Evolutionary conservation across 805 yeast species (phyloP).

Genomic region (Ogataea corticis): DNA sequence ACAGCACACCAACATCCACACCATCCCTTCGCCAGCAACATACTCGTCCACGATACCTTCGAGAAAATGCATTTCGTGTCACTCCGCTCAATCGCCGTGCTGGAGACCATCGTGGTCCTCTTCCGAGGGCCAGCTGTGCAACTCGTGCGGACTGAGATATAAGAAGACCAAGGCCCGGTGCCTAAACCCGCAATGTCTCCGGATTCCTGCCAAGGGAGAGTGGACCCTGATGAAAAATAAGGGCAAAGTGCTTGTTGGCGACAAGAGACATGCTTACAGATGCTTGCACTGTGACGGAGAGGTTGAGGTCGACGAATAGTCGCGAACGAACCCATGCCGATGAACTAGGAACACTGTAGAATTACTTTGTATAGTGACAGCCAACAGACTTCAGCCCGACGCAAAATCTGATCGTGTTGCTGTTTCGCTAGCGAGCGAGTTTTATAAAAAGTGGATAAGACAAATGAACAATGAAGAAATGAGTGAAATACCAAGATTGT

Average conservation of each 20-base stretch:
- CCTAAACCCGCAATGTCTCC: conserved; percentile 67
- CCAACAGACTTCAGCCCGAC: too few species aligned
- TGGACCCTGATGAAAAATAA: conserved; percentile 83
- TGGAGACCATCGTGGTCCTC: conserved; percentile 98
- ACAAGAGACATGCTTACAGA: conserved; percentile 34
- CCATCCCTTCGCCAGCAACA: conserved; percentile 14
- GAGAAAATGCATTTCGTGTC: conserved; percentile 86
- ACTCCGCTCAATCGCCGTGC: conserved; percentile 89
- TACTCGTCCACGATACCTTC: conserved; percentile 19
- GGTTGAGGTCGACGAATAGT: conserved; percentile 44
- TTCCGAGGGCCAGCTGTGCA: conserved; percentile 91
- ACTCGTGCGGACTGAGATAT: conserved; percentile 92
- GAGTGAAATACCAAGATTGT: too few species aligned
- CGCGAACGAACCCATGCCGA: not conserved
- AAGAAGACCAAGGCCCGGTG: conserved; percentile 95
- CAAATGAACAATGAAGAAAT: too few species aligned
- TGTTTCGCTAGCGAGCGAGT: too few species aligned
- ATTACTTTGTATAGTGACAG: too few species aligned
- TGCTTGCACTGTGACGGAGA: conserved; percentile 63
- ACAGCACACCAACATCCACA: conserved; percentile 15
- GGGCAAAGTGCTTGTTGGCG: conserved; percentile 46
- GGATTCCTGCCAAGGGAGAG: conserved; percentile 96
- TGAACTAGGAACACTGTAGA: too few species aligned
- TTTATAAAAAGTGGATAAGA: too few species aligned
- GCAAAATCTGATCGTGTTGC: too few species aligned